These are phyloP conservation scores for Schizochytrium sp. DNA, from an alignment of 108 stramenopile species.

Conservation along the genomic window DNA sequence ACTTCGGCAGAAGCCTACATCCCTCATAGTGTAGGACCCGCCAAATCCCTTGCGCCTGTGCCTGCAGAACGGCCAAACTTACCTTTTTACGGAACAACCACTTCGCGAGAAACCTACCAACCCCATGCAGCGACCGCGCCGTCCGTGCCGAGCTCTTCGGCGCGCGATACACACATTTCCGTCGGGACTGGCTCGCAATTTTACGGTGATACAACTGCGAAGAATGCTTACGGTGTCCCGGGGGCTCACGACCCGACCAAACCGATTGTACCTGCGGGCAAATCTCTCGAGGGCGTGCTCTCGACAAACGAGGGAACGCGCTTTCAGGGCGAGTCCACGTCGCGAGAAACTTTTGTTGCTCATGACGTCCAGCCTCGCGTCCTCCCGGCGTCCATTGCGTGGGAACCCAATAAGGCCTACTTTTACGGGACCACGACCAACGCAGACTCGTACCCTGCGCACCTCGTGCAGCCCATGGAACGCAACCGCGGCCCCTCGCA, in stretches of 20 bases:
- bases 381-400: neutral
- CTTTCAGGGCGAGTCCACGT: neutral
- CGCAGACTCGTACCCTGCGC: neutral
- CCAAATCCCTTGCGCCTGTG: neutral
- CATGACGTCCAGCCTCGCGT: neutral
- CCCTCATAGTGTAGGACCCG: neutral
- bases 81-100: neutral
- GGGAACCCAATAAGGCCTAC: neutral
- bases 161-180: neutral
- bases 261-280: neutral
- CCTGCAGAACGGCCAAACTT: neutral
- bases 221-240: neutral
- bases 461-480: neutral
- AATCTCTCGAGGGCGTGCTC: neutral
- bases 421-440: neutral
- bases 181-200: neutral
- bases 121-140: neutral
- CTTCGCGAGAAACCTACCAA: neutral
- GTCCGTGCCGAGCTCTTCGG: neutral
- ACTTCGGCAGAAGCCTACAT: neutral
- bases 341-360: neutral
- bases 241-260: neutral
- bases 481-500: neutral
- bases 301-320: neutral
- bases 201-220: neutral